Evolutionary conservation across 352 stramenopile species (phyloP), one percentile per base, ranked within the genome.

Genomic region (Globisporangium orthogonon): DNA sequence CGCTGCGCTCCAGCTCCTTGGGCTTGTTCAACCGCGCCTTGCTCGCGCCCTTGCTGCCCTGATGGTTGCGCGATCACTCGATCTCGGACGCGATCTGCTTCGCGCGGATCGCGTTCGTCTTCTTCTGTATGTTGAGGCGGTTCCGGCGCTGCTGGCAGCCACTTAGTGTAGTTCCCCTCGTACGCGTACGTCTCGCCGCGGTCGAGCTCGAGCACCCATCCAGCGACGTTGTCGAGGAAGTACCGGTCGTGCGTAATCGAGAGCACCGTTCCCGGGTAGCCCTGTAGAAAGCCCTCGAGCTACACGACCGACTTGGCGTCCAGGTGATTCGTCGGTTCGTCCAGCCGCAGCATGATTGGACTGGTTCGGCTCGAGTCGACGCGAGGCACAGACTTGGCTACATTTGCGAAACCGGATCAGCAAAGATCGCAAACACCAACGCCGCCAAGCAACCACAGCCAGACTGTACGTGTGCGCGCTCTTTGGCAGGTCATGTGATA

Each of bases 201-300:
- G 69, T 99, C 96, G 2, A 99, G 76, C 67, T 99, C 95, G 3
- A 99, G 71, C 60, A 99, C 98, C 94, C 96, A 98, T 29, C 94
- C 80, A 7, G 94, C 93, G 5, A 99, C 96, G 65, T 98, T 98
- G 65, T 99, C 96, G 30, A 99, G 62, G 66, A 99, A 99, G 73
- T 99, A 98, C 23, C 96, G 83, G 70, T 99, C 97, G 80, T 99
- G 97, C 29, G 97, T 99, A 63, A 99, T 98, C 33, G 92, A 97
- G 23, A 99, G 84, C 55, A 99, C 95, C 0, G 97, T 99, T 57
- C 96, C 94, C 48, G 88, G 87, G 72, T 98, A 99, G 53, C 89
- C 79, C 56, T 92, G 87, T 56, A 99, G 77, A 66, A 98, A 99
- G n/a, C 91, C 70, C 69, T 99, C 96, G 29, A 99, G 82, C 97